Evolutionary conservation across 805 yeast species (phyloP).

Genomic region (Monosporozyma siamensis): DNA sequence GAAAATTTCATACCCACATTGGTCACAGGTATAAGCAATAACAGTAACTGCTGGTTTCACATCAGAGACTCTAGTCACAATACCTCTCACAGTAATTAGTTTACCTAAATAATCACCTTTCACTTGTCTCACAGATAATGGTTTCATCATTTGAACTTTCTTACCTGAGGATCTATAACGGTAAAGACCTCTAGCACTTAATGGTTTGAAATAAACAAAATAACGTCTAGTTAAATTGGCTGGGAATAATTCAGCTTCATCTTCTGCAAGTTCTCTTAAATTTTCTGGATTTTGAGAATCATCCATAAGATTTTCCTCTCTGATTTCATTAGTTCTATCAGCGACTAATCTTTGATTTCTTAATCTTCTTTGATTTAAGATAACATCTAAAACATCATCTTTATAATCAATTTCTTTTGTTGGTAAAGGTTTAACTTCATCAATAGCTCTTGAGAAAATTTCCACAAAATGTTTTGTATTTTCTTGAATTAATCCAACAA

Average conservation of each 20-base stretch:
- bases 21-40: constrained; percentile 94
- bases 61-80: constrained; percentile 90
- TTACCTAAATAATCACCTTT: constrained; percentile 78
- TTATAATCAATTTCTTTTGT: constrained; percentile 66
- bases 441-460: constrained; percentile 64
- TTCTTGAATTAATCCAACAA: constrained; percentile 38
- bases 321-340: constrained; percentile 56
- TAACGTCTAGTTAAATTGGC: constrained; percentile 81
- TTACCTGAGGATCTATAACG: constrained; percentile 15
- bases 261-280: constrained; percentile 29
- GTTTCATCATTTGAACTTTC: constrained; percentile 33
- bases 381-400: constrained; percentile 89
- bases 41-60: constrained; percentile 89
- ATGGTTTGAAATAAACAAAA: constrained; percentile 77
- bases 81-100: constrained; percentile 84
- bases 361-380: constrained; percentile 78
- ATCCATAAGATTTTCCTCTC: constrained; percentile 31
- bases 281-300: constrained; percentile 22
- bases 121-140: constrained; percentile 83
- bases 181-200: constrained; percentile 34
- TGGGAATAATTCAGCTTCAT: constrained; percentile 58
- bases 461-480: constrained; percentile 78
- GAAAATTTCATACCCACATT: constrained; percentile 93
- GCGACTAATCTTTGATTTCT: constrained; percentile 66
- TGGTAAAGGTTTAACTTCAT: constrained; percentile 76